phyloP scores from a whole-genome alignment of 169 alveolate species.

The Plasmodium vinckei region DNA sequence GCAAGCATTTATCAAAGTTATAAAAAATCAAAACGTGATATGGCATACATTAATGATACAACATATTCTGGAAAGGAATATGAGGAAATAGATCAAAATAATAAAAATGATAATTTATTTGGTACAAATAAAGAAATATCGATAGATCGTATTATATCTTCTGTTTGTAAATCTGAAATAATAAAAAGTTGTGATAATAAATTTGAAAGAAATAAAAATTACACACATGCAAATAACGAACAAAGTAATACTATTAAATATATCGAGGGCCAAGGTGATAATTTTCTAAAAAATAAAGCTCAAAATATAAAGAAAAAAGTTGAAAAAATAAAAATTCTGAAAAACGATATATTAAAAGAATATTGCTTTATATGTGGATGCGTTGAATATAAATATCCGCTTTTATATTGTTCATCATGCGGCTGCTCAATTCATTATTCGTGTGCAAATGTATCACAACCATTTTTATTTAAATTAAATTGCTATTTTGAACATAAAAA shows the following conservation, averaged over 20 bases:
- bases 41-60: background rate
- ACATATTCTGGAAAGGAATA: background rate
- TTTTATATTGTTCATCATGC: slow-evolving; percentile 38
- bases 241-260: background rate
- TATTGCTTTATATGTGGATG: slow-evolving; percentile 55
- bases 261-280: background rate
- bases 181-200: slow-evolving; percentile 1
- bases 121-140: background rate
- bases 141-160: background rate
- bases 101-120: background rate
- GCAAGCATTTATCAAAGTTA: background rate
- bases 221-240: background rate
- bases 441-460: slow-evolving; percentile 52
- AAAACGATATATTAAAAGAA: slow-evolving; percentile 52
- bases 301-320: background rate
- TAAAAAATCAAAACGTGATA: background rate
- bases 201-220: background rate
- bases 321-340: slow-evolving; percentile 14
- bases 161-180: slow-evolving; percentile 5
- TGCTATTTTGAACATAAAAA: slow-evolving; percentile 46
- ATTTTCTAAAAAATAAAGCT: background rate
- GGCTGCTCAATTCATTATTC: slow-evolving; percentile 57
- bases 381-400: slow-evolving; percentile 25
- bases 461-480: slow-evolving; percentile 50
- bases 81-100: background rate